Evolutionary conservation across 805 yeast species (phyloP), one percentile per base, ranked within the genome.

Genomic region (Candida boidinii): DNA sequence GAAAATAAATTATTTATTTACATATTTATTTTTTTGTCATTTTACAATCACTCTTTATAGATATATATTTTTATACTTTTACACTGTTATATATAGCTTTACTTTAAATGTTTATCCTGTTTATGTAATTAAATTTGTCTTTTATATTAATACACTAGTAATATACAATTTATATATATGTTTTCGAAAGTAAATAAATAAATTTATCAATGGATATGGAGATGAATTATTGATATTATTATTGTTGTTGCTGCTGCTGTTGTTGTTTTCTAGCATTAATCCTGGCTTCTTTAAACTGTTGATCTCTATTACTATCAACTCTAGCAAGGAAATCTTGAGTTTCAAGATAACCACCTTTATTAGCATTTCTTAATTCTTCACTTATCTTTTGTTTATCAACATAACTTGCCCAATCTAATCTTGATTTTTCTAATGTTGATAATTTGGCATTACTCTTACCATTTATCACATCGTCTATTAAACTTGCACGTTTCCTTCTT

Each of bases 351-450:
- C 98, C 98, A 33, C 79, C 92, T 62, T 83, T 88, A 53, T 87
- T 88, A 50, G 79, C 81, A 36, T 73, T 68, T 30, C 68, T 70
- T 49, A 92, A 70, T 41, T 92, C 98, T 43, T 85, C 96, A 33
- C 73, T 68, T 29, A 92, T 78, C 35, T 87, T 87, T 42, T 79
- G 77, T 42, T 81, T 70, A 57, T 90, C 96, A 20, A 92, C 96
- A 58, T 83, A 87, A 29, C 83, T 75, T 1, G 94, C 94, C 95
- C 97, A 92, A 57, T 92, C 98, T 31, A 92, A 65, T 41, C 94
- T 66, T 1, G 95, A 83, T 57, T 92, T 92, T 53, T 92, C 97
- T 42, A 92, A 62, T 0, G 98, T 92, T 17, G 94, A 83, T 39
- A 92, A 65, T 52, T 86, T 90, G 21, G 84, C 76, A 44, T 81